Conservation (phyloP, 139 green algal species). For the Nannochloris sp. region DNA sequence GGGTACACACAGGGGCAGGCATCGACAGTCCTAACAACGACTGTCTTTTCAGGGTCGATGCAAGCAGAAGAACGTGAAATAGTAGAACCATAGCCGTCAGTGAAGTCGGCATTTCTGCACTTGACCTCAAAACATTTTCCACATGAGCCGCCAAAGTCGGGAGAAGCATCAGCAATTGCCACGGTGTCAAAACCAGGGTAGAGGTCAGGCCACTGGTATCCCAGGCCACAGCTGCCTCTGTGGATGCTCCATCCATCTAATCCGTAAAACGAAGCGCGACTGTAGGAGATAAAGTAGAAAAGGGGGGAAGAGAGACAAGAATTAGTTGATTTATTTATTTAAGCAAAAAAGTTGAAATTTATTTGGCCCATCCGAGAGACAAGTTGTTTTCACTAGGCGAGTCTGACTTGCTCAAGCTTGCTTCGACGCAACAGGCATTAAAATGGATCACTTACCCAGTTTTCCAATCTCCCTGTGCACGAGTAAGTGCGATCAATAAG, state of each 20-base stretch:
- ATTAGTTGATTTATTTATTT: too few relatives aligned
- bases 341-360: too few relatives aligned
- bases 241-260: slow-evolving; percentile 3
- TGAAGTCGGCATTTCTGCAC: slow-evolving; percentile 4
- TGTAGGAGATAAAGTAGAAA: background rate
- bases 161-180: background rate
- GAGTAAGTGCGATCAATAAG: too few relatives aligned
- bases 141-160: background rate
- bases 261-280: slow-evolving; percentile 1
- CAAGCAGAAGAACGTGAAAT: background rate
- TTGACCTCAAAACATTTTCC: slow-evolving; percentile 22
- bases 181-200: slow-evolving; percentile 3
- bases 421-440: too few relatives aligned
- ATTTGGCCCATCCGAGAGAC: too few relatives aligned
- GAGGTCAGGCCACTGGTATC: background rate
- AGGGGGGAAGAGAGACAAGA: background rate
- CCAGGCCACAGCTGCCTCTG: background rate
- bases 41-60: background rate
- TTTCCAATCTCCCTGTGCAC: too few relatives aligned
- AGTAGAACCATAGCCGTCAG: slow-evolving; percentile 22
- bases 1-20: slow-evolving; percentile 32
- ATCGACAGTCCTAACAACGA: slow-evolving; percentile 23
- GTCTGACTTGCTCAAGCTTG: too few relatives aligned
- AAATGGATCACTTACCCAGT: too few relatives aligned
- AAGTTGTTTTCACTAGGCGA: too few relatives aligned